Percentiles rank a stretch among this genome's conserved stretches.
Conservation (phyloP, 192 early-diverging fungal species). For the Powellomyces hirtus region DNA sequence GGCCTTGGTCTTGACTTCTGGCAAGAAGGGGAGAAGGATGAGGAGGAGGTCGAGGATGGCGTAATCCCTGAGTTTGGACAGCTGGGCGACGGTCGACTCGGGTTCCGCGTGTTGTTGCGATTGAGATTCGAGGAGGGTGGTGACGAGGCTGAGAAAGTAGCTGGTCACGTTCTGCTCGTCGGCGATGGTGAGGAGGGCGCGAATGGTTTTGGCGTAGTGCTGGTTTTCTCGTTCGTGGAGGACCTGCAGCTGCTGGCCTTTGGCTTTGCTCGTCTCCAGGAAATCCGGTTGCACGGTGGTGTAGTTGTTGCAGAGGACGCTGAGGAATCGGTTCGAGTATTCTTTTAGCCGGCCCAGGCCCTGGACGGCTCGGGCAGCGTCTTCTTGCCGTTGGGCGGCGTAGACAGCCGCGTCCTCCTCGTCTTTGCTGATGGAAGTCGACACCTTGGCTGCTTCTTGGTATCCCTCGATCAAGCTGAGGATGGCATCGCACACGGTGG, state of each 20-base stretch:
- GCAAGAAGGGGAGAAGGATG: slow-evolving; percentile 66
- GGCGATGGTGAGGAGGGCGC: slow-evolving; percentile 45
- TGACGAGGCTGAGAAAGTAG: slow-evolving; percentile 53
- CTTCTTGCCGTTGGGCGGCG: not conserved
- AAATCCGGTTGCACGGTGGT: slow-evolving; percentile 29
- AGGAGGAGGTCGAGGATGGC: slow-evolving; percentile 87
- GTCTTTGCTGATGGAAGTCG: slow-evolving; percentile 11
- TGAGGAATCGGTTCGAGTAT: slow-evolving; percentile 45
- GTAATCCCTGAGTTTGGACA: slow-evolving; percentile 67
- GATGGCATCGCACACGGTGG: slow-evolving; percentile 73
- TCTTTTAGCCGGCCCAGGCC: slow-evolving; percentile 28
- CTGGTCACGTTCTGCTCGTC: slow-evolving; percentile 37
- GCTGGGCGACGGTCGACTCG: slow-evolving; percentile 39
- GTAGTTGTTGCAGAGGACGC: slow-evolving; percentile 52
- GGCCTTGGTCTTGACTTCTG: slow-evolving; percentile 50
- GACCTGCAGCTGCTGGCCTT: slow-evolving; percentile 44
- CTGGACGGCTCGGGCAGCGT: not conserved
- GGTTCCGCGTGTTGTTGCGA: slow-evolving; percentile 58
- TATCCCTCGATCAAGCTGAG: slow-evolving; percentile 45
- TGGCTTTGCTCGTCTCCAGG: slow-evolving; percentile 26
- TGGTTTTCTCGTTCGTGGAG: slow-evolving; percentile 47
- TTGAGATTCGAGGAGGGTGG: slow-evolving; percentile 44
- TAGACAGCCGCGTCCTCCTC: slow-evolving; percentile 15
- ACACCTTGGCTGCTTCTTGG: not conserved
- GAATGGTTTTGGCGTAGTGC: slow-evolving; percentile 43